Base-by-base conservation (phyloP, 2,329 filamentous ascomycete species). In the Myriangium duriaei region DNA sequence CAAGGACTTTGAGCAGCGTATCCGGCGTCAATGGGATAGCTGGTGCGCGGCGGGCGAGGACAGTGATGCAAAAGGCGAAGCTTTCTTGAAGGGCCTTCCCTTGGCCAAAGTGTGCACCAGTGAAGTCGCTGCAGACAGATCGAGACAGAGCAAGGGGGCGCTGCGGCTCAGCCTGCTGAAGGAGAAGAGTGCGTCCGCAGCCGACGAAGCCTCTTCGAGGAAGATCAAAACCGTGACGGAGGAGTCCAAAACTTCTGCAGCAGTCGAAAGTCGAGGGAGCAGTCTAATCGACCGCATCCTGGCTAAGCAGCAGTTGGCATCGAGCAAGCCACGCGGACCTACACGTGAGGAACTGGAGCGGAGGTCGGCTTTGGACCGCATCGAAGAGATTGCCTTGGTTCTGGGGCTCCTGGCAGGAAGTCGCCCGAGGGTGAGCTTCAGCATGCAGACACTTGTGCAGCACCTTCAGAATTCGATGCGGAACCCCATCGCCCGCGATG, bases 111-210 rank as follows among this genome's bases (percentile, higher is more conserved):
- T 81, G 47, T 62, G 62, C 6, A 56, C 60, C 21, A 72, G 71
- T 53, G 58, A 64, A 4, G 71, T 71, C 0, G 52, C 71, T 10
- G 26, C 2, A 11, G 36, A 33, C 19, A 12, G 19, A 11, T 21
- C 11, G 28, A 54, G 59, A 17, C 41, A 42, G 28, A 63, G 69
- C 34, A 81, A 77, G 51, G 80, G 80, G 18, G 77, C 82, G 47
- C 72, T 71, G 42, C 71, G 77, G 5, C 65, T 87, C n/a, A 67
- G 75, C 41, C 75, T 80, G 34, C 64, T 87, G 47, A 82, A 79
- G 56, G 67, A 67, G 42, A 47, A 46, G 37, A 43, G 48, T 16
- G 44, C 42, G n/a, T 53, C 15, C 46, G 56, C 39, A 34, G 50
- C 12, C 46, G 50, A 42, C 56, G 57, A 46, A 53, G 54, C 45